phyloP scores from a whole-genome alignment of 2,329 filamentous ascomycete species.

The Colletotrichum brevisporum region DNA sequence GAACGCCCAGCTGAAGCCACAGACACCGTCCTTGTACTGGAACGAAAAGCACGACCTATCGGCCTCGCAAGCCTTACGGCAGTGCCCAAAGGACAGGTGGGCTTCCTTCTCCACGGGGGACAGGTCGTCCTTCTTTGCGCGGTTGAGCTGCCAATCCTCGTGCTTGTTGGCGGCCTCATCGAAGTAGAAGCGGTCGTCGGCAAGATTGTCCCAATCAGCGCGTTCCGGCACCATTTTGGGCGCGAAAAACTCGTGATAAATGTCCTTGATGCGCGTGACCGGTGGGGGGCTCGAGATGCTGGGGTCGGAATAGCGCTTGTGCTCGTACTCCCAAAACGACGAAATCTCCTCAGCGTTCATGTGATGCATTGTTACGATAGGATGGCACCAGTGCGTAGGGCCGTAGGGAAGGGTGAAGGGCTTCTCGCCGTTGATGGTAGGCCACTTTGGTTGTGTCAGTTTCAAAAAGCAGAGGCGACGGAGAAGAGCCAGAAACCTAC shows the following conservation, averaged over 20 bases:
- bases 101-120: constrained; percentile 57
- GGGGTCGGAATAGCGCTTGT: constrained; percentile 49
- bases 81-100: constrained; percentile 58
- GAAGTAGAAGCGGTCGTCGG: constrained; percentile 60
- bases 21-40: constrained; percentile 56
- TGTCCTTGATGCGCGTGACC: constrained; percentile 61
- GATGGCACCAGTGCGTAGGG: constrained; percentile 67
- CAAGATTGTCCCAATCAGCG: constrained; percentile 68
- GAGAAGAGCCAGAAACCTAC: constrained; percentile 50
- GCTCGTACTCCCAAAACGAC: constrained; percentile 66
- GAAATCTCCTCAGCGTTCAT: constrained; percentile 65
- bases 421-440: constrained; percentile 70
- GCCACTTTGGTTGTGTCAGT: constrained; percentile 55
- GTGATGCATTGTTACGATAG: constrained; percentile 70
- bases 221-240: constrained; percentile 54
- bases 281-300: constrained; percentile 40
- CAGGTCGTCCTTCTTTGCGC: constrained; percentile 51
- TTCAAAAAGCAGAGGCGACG: background rate
- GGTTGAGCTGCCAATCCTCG: constrained; percentile 49
- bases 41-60: constrained; percentile 57
- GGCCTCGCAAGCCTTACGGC: constrained; percentile 59
- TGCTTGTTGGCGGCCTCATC: constrained; percentile 49
- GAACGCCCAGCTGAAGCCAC: constrained; percentile 52
- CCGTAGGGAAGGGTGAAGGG: constrained; percentile 64
- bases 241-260: constrained; percentile 62